These are phyloP conservation scores for Dalbergia cultrata DNA, from an alignment of 306 rosid genomes.

Conservation along the genomic window DNA sequence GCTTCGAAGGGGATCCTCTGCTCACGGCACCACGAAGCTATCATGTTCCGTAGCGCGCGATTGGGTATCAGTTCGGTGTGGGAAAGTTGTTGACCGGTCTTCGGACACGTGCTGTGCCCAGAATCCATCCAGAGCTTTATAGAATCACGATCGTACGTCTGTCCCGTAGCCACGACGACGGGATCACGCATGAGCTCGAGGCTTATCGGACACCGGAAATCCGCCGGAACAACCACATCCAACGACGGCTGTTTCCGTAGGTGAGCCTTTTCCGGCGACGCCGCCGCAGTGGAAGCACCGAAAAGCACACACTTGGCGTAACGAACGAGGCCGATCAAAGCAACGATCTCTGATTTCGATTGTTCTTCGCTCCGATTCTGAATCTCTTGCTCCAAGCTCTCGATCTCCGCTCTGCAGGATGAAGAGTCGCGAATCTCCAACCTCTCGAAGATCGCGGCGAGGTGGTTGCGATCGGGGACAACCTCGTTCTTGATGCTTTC, in stretches of 20 bases:
- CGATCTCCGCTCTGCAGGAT: slow-evolving; percentile 77
- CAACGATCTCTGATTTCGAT: slow-evolving; percentile 62
- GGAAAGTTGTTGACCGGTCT: slow-evolving; percentile 81
- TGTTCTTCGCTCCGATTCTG: slow-evolving; percentile 74
- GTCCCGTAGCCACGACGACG: slow-evolving; percentile 93
- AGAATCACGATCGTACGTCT: slow-evolving; percentile 86
- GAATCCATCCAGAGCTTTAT: slow-evolving; percentile 85
- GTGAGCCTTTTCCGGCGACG: background rate
- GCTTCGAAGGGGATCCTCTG: slow-evolving; percentile 70
- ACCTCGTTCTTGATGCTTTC: slow-evolving; percentile 76
- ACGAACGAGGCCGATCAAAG: slow-evolving; percentile 85
- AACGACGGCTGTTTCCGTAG: slow-evolving; percentile 49
- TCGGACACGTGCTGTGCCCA: slow-evolving; percentile 94
- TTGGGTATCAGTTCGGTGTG: slow-evolving; percentile 79
- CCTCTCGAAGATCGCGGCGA: slow-evolving; percentile 59
- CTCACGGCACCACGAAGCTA: slow-evolving; percentile 87
- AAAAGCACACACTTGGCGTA: slow-evolving; percentile 85
- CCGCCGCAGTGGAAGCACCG: slow-evolving; percentile 74
- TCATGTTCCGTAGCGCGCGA: slow-evolving; percentile 69
- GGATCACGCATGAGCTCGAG: slow-evolving; percentile 88
- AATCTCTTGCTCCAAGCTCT: slow-evolving; percentile 75
- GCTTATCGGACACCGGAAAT: slow-evolving; percentile 85
- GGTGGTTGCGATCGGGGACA: slow-evolving; percentile 58
- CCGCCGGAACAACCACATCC: slow-evolving; percentile 64
- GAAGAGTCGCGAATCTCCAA: slow-evolving; percentile 70